phyloP scores from a whole-genome alignment of 768 basidiomycete genomes.

The Auricularia sp. region DNA sequence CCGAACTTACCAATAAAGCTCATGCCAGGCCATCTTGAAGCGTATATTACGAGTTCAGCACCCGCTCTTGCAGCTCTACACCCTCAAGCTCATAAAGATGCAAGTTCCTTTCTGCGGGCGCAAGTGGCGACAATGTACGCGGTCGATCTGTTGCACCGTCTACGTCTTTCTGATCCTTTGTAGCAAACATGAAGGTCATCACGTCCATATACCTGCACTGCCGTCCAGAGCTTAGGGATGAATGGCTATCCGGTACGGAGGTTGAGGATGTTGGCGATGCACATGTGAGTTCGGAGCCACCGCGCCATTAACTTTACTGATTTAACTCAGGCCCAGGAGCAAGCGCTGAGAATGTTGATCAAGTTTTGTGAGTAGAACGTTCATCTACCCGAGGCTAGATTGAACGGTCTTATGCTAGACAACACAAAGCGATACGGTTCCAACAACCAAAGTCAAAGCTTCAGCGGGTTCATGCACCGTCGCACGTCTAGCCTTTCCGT shows the following conservation, averaged over 20 bases:
- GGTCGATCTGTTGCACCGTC: background rate
- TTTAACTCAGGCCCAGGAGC: slow-evolving; percentile 72
- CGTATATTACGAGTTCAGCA: slow-evolving; percentile 90
- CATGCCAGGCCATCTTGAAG: slow-evolving; percentile 81
- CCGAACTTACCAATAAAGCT: background rate
- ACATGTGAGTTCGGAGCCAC: slow-evolving; percentile 40
- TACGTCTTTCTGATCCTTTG: background rate
- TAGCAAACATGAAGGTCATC: slow-evolving; percentile 99
- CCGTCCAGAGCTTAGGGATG: slow-evolving; percentile 91
- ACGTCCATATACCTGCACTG: slow-evolving; percentile 97
- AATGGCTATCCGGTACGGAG: slow-evolving; percentile 92
- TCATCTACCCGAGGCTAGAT: slow-evolving; percentile 2
- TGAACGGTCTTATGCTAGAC: slow-evolving; percentile 37
- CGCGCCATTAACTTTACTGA: background rate
- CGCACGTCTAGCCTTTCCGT: slow-evolving; percentile 79
- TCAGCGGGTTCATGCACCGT: slow-evolving; percentile 51
- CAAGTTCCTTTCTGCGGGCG: slow-evolving; percentile 97
- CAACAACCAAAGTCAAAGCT: slow-evolving; percentile 31
- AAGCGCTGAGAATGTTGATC: slow-evolving; percentile 84
- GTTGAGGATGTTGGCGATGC: slow-evolving; percentile 89
- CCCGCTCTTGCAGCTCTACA: slow-evolving; percentile 86
- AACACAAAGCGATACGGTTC: slow-evolving; percentile 85
- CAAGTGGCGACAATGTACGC: slow-evolving; percentile 93
- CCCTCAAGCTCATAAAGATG: slow-evolving; percentile 95
- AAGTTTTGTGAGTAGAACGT: slow-evolving; percentile 73